Base-by-base conservation (phyloP, 2,329 filamentous ascomycete genomes). In the Chaetomiaceae sp. region DNA sequence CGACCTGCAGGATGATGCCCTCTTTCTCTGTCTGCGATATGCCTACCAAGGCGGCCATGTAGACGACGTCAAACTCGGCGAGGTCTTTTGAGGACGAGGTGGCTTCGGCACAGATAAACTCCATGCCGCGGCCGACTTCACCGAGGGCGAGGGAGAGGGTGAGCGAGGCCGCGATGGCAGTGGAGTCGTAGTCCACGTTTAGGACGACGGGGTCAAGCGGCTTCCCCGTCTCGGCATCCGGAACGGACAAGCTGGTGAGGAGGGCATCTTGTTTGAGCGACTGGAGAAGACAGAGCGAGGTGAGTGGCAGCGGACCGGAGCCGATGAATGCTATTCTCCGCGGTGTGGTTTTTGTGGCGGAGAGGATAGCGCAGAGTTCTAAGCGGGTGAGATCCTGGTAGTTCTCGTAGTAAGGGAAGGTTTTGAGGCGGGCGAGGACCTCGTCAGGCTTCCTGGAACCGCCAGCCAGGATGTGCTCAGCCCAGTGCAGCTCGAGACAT, bases 31-130 rank as follows among this genome's bases (percentile, higher is more conserved):
- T 32, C n/a, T 71, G 69, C 1, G 67, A 66, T 10, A 63, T 62
- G 0, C 77, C 76, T 0, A 79, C 77, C 0, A 80, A 62, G 1
- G 76, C 76, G 2, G 76, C 76, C 4, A 80, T 60, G 57, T 74
- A 78, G 0, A 80, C 72, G 0, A 78, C 71, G 44, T 78, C 71
- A 40, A 70, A 74, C 0, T 54, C 51, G 0, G 47, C 51, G 54
- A 76, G 67, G 14, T 66, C 60, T 6, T 23, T 51, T 6, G 53
- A 49, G 0, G 55, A 13, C 2, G 59, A 54, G 3, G 52, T 46
- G 1, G 71, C 71, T 14, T 71, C 68, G n/a, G 65, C 63, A 23
- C 65, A 68, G 18, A 57, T 23, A 23, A 64, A 62, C 25, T 59
- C 53, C 59, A 62, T 54, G 20, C 61, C 61, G 2, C 51, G 29